Evolutionary conservation across 2,329 filamentous ascomycete genomes (phyloP), one percentile per base, ranked within the genome.

Genomic region (Tolypocladium pustulatum): DNA sequence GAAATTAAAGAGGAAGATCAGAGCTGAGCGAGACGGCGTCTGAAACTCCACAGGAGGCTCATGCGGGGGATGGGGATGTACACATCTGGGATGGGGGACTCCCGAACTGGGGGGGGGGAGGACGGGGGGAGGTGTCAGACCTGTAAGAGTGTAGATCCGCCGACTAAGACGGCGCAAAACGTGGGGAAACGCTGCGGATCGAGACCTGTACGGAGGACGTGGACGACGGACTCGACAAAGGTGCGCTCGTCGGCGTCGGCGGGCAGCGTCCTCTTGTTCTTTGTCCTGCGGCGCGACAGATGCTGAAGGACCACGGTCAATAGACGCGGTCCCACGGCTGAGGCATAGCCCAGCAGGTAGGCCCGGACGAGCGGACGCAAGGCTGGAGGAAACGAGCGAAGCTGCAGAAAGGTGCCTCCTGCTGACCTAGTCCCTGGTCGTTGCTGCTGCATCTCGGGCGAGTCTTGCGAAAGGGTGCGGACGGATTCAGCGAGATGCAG

Each of bases 91-190:
- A 49, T 13, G 53, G 34, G 5, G 22, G 37, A 32, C 30, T 25
- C 10, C 41, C 5, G 22, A 46, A 46, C 15, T 22, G n/a, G 41
- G 41, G 41, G n/a, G 4, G 12, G n/a, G 22, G 41, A 9, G 32
- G 12, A 38, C 9, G 37, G 17, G 37, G 30, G n/a, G 49, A 30
- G 46, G 52, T 53, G 54, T 66, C 76, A 65, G 72, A 81, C 83
- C 75, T 85, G 78, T n/a, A 86, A 67, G n/a, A 86, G 67, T 30
- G 82, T 84, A 62, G 79, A 81, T 43, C 83, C 83, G 38, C 84
- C 84, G 43, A 83, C 79, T 12, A 87, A 71, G 8, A 77, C 74
- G 9, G 83, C 84, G 67, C 84, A 87, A 66, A 87, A 87, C 4
- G 82, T 76, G 51, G 84, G 82, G 65, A 87, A 87, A 10, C 83